Evolutionary conservation across 1,284 basidiomycete genomes (phyloP).

Genomic region (Tilletia caries): DNA sequence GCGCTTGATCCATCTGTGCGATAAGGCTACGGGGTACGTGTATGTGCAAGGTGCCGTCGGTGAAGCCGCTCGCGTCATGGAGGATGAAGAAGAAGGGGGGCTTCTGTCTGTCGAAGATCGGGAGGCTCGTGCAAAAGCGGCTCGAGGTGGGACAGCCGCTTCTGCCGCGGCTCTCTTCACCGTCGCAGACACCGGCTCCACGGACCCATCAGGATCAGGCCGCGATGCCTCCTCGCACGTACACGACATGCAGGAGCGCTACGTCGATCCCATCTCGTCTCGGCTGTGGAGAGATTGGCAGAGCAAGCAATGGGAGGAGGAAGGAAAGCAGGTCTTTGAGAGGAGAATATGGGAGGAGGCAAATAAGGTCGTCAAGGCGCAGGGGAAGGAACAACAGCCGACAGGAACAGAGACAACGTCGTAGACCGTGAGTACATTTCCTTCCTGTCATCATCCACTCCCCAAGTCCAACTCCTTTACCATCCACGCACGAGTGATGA

Average conservation of each 20-base stretch:
- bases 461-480: too few species aligned
- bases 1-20: slow-evolving; percentile 41
- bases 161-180: slow-evolving; percentile 37
- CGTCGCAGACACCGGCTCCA: slow-evolving; percentile 36
- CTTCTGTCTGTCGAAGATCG: slow-evolving; percentile 16
- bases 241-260: slow-evolving; percentile 44
- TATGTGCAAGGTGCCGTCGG: slow-evolving; percentile 25
- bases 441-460: too few species aligned
- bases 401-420: background rate
- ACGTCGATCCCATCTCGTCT: slow-evolving; percentile 29
- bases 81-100: slow-evolving; percentile 22
- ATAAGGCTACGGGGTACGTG: slow-evolving; percentile 50
- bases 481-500: too few species aligned
- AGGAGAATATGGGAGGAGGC: slow-evolving; percentile 9
- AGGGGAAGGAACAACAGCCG: background rate
- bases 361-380: background rate
- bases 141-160: slow-evolving; percentile 28
- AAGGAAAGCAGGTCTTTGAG: slow-evolving; percentile 1
- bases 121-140: slow-evolving; percentile 19
- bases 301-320: slow-evolving; percentile 25
- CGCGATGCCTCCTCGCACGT: slow-evolving; percentile 16
- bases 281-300: slow-evolving; percentile 28
- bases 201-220: background rate
- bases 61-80: background rate
- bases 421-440: too few species aligned